Evolutionary conservation across 1,284 basidiomycete genomes (phyloP), one percentile per base, ranked within the genome.

Genomic region (Boletellus deceptivus): DNA sequence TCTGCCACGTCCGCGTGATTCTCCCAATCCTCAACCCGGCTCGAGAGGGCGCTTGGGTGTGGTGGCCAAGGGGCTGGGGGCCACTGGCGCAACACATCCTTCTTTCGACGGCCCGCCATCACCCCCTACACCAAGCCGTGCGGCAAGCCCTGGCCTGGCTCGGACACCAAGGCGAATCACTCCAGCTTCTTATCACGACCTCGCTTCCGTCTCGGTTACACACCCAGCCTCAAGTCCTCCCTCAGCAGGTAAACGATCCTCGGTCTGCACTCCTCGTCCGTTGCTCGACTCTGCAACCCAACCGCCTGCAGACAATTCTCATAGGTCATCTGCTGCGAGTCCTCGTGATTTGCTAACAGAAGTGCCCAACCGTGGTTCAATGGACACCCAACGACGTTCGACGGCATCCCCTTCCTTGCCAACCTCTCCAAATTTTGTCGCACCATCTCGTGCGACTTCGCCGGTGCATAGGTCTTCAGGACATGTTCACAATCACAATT

Each of bases 401-500:
- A 48, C 63, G 0, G 34, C 68, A 11, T 69, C 73, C 38, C 75
- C 70, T 43, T 71, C 70, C 25, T 69, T 75, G 20, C 55, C 69
- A 8, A 55, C 48, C n/a, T 70, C 68, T 9, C 66, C 68, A 34
- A 27, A 48, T 20, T 48, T 59, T 52, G 52, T 58, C n/a, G 35
- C 55, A 41, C 59, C 54, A 42, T 56, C 59, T 33, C 71, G 72
- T 43, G 63, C 71, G n/a, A 50, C 65, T 25, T 72, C 74, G 11
- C 74, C 75, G 37, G 52, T 67, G 55, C 46, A 74, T 61, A 63
- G 79, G 72, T 48, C 75, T 70, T 61, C 75, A 54, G 59, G 71
- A 33, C 76, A 77, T 59, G 64, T 71, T 18, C 76, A 80, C 50
- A 78, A 74, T 59, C 71, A 72, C 10, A 76, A 77, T 57, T 71